A percentile compares a stretch with the other conserved stretches of the same genome.
These are phyloP conservation scores for Corymbia maculata DNA, from an alignment of 345 rosid genomes.

Conservation along the genomic window DNA sequence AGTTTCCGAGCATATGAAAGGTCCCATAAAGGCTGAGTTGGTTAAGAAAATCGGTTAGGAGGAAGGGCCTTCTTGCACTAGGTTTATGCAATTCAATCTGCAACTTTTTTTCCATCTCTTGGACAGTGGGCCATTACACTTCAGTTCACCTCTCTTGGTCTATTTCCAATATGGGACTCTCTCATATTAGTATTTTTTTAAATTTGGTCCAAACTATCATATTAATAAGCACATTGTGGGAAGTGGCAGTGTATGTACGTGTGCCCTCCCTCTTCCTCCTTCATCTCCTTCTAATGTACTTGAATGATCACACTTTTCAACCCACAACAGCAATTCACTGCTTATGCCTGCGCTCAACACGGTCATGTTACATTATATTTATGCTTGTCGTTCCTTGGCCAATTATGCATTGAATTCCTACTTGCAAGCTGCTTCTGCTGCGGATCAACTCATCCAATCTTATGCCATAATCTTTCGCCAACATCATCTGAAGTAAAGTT, in stretches of 20 bases:
- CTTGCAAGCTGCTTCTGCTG: background rate
- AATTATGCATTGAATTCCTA: background rate
- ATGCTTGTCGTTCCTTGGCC: background rate
- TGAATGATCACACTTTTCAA: background rate
- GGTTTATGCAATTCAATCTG: background rate
- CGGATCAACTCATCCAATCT: background rate
- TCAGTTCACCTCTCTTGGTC: background rate
- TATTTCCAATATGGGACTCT: background rate
- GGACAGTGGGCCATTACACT: background rate
- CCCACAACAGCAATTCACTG: background rate
- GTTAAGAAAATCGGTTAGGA: background rate
- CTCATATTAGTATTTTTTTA: background rate
- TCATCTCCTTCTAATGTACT: background rate
- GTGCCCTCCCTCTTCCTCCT: background rate
- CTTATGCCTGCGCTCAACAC: background rate
- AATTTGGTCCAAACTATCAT: background rate
- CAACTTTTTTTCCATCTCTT: too few relatives aligned
- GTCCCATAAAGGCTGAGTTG: background rate
- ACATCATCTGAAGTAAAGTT: background rate
- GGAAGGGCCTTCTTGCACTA: background rate
- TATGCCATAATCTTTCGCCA: background rate
- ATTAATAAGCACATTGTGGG: background rate
- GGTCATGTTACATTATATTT: background rate
- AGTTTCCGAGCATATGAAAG: background rate
- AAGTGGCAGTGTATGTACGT: background rate